Evolutionary conservation across 83 land plant genomes (phyloP), one percentile per base, ranked within the genome.

Genomic region (Thuja plicata): DNA sequence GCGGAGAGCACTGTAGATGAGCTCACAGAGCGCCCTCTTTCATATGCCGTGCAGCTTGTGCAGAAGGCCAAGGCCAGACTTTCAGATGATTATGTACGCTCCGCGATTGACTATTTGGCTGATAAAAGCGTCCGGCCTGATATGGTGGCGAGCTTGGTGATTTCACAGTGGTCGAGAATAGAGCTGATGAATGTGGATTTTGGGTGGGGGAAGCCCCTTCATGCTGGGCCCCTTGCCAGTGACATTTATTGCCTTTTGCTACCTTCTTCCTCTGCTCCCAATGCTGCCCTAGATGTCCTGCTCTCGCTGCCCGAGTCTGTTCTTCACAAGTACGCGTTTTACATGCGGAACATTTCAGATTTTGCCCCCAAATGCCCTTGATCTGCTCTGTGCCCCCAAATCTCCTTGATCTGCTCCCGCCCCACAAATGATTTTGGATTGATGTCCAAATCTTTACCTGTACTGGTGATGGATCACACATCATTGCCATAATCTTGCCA

Each of bases 221-320:
- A 95, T 40, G 93, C 94, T 92, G 95, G 96, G 2, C 91, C 96
- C 17, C 30, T 95, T 2, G 78, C 93, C 3, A 95, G 96, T 71
- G 96, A 93, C 50, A 90, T 95, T 40, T 92, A 93, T 87, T 95
- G 96, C 90, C 87, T 93, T 35, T 93, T 95, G 80, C 76, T 92
- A 79, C 96, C 96, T 17, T 92, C 92, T 0, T 73, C 93, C 13
- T 66, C 77, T 3, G 94, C 93, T 7, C 91, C 90, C 11, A 5
- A 84, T 45, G 80, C 91, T 17, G 87, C 94, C 3, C 50, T 89
- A 0, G 92, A 88, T 70, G 93, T 93, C 40, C 87, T 92, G 2
- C 87, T 95, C 16, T 93, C 96, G 7, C 77, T 95, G 89, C 96
- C 96, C 16, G 90, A 90, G 79, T 11, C 85, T 12, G 88, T 89